A percentile compares a stretch with the other conserved stretches of the same genome.
Evolutionary conservation across 139 green algal species (phyloP).

Genomic region (Nannochloris sp.): DNA sequence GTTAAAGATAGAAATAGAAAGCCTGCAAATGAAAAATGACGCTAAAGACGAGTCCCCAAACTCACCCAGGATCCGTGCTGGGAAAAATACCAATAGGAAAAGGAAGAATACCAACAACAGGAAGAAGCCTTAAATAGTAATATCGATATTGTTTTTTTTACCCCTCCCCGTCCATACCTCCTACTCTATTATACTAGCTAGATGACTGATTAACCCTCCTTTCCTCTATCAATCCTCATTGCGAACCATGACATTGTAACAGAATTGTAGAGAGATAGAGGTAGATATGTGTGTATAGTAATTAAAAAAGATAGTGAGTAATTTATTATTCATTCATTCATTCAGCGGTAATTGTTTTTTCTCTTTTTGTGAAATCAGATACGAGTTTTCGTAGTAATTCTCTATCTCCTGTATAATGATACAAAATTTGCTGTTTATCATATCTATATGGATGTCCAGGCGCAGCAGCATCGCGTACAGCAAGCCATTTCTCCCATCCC

Average conservation of each 20-base stretch:
- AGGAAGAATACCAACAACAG: background rate
- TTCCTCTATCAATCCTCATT: no score
- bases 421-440: background rate
- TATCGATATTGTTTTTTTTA: no score
- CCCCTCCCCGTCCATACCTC: no score
- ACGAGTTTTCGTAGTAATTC: background rate
- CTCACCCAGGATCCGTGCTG: background rate
- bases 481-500: background rate
- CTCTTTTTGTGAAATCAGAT: background rate
- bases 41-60: background rate
- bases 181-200: no score
- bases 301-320: background rate
- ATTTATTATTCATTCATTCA: background rate
- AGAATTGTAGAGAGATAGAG: no score
- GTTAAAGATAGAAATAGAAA: background rate
- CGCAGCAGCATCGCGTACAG: background rate
- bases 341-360: no score
- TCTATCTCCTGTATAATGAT: constrained; percentile 1
- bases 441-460: background rate
- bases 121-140: background rate
- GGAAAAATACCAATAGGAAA: background rate
- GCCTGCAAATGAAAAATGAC: background rate
- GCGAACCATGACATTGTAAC: no score
- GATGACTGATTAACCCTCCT: no score
- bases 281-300: no score